Percentiles rank a stretch among this genome's conserved stretches.
These are phyloP conservation scores for Colletotrichum costaricense DNA, from an alignment of 2,329 filamentous ascomycete genomes.

Conservation along the genomic window DNA sequence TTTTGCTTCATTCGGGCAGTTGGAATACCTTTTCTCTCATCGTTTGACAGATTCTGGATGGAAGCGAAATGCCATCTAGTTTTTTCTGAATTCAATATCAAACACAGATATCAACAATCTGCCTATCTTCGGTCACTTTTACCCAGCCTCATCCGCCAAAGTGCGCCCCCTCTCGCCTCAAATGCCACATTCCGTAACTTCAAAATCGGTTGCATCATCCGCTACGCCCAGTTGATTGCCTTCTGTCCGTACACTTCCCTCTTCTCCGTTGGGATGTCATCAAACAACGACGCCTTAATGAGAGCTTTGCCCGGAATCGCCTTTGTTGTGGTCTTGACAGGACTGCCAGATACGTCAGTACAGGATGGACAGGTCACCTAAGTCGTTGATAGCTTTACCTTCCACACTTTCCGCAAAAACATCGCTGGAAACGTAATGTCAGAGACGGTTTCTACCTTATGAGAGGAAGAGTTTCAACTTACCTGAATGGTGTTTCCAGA, in stretches of 20 bases:
- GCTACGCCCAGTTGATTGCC: slow-evolving; percentile 9
- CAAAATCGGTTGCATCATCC: not conserved
- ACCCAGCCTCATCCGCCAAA: not conserved
- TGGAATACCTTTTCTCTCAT: not conserved
- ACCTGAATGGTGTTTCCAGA: slow-evolving; percentile 25
- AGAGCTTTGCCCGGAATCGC: slow-evolving; percentile 1
- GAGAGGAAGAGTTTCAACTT: not conserved
- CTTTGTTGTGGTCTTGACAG: slow-evolving; percentile 2
- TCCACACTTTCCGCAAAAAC: slow-evolving; percentile 28
- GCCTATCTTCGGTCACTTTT: not conserved
- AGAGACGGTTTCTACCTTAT: not conserved
- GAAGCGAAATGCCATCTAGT: too few species aligned
- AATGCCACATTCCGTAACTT: not conserved
- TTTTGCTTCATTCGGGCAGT: not conserved
- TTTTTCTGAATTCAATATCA: too few species aligned
- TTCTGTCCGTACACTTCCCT: slow-evolving; percentile 1
- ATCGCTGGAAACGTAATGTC: not conserved
- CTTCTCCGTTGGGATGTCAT: slow-evolving; percentile 19
- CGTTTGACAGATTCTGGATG: not conserved
- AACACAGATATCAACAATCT: too few species aligned
- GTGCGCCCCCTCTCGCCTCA: not conserved
- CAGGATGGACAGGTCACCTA: not conserved
- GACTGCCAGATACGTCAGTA: not conserved
- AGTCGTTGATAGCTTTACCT: not conserved
- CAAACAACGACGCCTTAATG: slow-evolving; percentile 29